phyloP scores from a whole-genome alignment of 331 rosid genomes.

The Cydonia oblonga region DNA sequence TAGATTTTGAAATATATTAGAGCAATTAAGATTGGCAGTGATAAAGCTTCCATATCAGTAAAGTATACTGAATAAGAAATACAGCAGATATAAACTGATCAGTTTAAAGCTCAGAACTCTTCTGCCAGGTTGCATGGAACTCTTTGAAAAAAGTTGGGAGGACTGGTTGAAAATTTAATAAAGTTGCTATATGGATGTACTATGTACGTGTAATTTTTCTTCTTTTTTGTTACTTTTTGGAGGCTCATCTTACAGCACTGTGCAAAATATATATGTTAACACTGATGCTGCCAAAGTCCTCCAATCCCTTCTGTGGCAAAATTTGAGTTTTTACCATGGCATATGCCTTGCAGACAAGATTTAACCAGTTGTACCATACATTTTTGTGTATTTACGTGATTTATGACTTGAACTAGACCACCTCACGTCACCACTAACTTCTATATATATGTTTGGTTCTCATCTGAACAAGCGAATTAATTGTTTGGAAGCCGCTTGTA shows the following conservation, averaged over 20 bases:
- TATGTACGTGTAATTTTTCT: not conserved
- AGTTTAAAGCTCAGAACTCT: not conserved
- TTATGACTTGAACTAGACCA: not conserved
- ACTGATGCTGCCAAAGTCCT: not conserved
- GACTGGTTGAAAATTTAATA: not conserved
- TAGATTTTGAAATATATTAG: not conserved
- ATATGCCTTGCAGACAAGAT: not conserved
- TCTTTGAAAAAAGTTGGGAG: not conserved
- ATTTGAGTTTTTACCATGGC: not conserved
- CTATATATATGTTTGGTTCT: not conserved
- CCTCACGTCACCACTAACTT: not conserved
- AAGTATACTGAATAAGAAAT: not conserved
- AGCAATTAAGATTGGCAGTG: not conserved
- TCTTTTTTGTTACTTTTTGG: not conserved
- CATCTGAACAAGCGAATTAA: not conserved
- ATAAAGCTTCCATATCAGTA: not conserved
- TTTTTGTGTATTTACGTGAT: not conserved
- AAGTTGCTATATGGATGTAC: not conserved
- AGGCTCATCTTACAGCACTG: not conserved
- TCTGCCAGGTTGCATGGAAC: not conserved
- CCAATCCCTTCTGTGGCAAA: not conserved
- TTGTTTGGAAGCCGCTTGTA: not conserved
- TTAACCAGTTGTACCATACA: not conserved
- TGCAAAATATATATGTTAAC: not conserved
- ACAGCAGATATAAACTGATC: not conserved